A percentile compares a stretch with the other conserved stretches of the same genome.
phyloP scores from a whole-genome alignment of 345 rosid species.

The Aquilaria yunnanensis region DNA sequence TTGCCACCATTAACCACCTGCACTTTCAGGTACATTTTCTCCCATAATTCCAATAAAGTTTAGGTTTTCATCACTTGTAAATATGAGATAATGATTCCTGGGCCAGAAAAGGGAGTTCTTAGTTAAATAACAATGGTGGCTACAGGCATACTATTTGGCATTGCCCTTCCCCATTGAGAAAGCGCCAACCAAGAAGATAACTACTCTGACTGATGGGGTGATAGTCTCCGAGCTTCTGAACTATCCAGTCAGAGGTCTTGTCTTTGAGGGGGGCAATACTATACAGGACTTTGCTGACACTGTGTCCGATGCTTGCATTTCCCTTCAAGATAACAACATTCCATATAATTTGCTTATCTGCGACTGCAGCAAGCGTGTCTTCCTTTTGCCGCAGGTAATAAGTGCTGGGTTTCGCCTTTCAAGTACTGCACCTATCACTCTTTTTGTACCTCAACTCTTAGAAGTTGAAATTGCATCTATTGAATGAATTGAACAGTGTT shows the following conservation, averaged over 20 bases:
- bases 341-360: conserved; percentile 84
- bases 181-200: conserved; percentile 52
- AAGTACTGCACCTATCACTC: not conserved
- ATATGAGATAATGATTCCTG: no score
- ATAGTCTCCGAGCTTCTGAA: conserved; percentile 57
- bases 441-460: not conserved
- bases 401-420: not conserved
- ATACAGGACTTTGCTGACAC: conserved; percentile 43
- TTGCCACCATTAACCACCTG: conserved; percentile 97
- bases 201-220: conserved; percentile 40
- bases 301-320: conserved; percentile 70
- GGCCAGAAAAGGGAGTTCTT: no score
- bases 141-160: conserved; percentile 82
- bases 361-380: conserved; percentile 70
- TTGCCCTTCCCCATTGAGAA: conserved; percentile 84
- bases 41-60: no score
- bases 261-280: conserved; percentile 74
- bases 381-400: conserved; percentile 83
- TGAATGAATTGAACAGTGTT: conserved; percentile 48
- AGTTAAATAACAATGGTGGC: not conserved
- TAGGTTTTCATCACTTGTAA: no score
- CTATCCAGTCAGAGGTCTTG: conserved; percentile 84
- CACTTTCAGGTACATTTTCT: conserved; percentile 76
- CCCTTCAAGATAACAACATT: conserved; percentile 86
- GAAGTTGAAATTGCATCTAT: not conserved